Conservation (phyloP, 1,139 yeast genomes). For the Kodamaea plutei region DNA sequence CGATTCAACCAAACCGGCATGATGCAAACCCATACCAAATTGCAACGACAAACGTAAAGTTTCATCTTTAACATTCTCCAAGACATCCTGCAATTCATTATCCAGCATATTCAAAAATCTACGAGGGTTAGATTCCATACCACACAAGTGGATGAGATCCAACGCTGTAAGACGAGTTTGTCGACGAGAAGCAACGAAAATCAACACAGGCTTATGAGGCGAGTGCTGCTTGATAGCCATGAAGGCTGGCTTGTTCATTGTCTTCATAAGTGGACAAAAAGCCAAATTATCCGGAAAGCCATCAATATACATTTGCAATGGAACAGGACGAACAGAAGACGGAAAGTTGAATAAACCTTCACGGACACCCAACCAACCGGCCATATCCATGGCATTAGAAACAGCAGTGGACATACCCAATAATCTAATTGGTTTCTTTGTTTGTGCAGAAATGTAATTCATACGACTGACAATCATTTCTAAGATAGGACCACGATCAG, state of each 20-base stretch:
- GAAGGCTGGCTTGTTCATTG: conserved; percentile 97
- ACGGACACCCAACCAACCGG: conserved; percentile 91
- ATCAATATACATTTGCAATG: conserved; percentile 94
- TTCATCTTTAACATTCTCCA: conserved; percentile 78
- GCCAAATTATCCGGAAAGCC: conserved; percentile 95
- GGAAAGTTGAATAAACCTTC: conserved; percentile 93
- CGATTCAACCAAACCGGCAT: conserved; percentile 91
- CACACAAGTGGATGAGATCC: conserved; percentile 90
- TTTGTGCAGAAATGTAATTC: conserved; percentile 82
- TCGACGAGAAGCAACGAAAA: conserved; percentile 95
- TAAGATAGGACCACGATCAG: conserved; percentile 96
- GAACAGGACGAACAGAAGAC: conserved; percentile 95
- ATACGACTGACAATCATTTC: conserved; percentile 99
- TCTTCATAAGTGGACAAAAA: conserved; percentile 92
- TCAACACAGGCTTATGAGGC: conserved; percentile 85
- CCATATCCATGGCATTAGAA: conserved; percentile 96
- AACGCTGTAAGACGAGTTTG: conserved; percentile 94
- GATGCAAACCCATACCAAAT: conserved; percentile 96
- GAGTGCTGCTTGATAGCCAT: conserved; percentile 96
- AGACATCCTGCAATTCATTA: conserved; percentile 60
- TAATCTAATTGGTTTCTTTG: conserved; percentile 70
- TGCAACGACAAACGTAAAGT: conserved; percentile 80
- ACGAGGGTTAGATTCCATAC: conserved; percentile 90
- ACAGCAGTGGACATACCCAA: conserved; percentile 97
- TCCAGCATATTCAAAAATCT: conserved; percentile 79